These are phyloP conservation scores for Harringtonia aguacate DNA, from an alignment of 2,329 filamentous ascomycete species.

Conservation along the genomic window DNA sequence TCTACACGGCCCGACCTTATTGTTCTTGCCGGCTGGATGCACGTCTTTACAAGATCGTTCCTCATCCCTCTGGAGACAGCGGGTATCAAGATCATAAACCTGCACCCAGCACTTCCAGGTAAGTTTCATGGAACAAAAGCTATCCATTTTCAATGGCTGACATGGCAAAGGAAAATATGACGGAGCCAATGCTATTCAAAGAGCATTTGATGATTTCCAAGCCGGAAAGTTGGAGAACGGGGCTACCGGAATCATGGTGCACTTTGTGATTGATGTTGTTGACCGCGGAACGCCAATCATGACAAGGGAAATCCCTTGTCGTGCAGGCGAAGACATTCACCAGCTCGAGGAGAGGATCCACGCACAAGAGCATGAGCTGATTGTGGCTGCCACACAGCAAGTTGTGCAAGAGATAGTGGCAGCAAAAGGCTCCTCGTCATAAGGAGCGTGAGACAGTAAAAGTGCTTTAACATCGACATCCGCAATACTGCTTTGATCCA, in stretches of 20 bases:
- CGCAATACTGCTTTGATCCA: no score
- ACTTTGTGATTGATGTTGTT: slow-evolving; percentile 72
- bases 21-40: slow-evolving; percentile 81
- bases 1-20: slow-evolving; percentile 59
- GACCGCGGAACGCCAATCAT: slow-evolving; percentile 70
- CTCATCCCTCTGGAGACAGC: slow-evolving; percentile 54
- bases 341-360: slow-evolving; percentile 66
- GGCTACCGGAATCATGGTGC: slow-evolving; percentile 78
- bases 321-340: slow-evolving; percentile 51
- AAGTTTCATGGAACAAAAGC: slow-evolving; percentile 21
- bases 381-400: slow-evolving; percentile 60
- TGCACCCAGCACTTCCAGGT: slow-evolving; percentile 66
- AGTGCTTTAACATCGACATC: no score
- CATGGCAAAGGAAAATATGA: slow-evolving; percentile 58
- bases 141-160: not conserved
- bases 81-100: slow-evolving; percentile 63
- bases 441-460: no score
- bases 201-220: slow-evolving; percentile 65
- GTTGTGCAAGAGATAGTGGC: slow-evolving; percentile 29
- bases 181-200: slow-evolving; percentile 65
- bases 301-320: slow-evolving; percentile 55
- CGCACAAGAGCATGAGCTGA: slow-evolving; percentile 62
- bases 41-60: slow-evolving; percentile 63
- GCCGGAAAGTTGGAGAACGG: slow-evolving; percentile 51
- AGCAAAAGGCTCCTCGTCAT: no score